Base-by-base conservation (phyloP, 805 yeast genomes). In the Metschnikowia picachoensis region DNA sequence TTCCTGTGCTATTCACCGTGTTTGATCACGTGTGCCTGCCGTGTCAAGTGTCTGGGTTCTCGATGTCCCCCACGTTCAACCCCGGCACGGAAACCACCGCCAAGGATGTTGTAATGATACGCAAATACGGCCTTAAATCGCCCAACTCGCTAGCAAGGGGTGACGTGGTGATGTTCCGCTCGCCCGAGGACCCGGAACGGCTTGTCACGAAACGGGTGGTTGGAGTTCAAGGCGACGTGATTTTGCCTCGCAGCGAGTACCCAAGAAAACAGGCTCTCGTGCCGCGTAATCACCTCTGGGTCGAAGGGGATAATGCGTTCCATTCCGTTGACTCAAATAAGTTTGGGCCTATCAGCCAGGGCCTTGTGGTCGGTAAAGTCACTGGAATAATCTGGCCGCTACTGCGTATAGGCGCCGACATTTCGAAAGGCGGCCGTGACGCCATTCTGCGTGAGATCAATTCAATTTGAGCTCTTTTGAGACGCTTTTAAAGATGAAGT, bases 11-110 rank as follows among this genome's bases (percentile, higher is more conserved):
- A 13, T 76, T 83, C 52, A 78, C 87, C 1, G 65, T 83, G 49
- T 78, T 80, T 33, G 88, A 87, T 51, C 87, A 85, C 60, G 81
- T 82, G 10, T 81, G 78, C 42, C 89, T 82, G 65, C 75, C 90
- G 27, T 87, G 87, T 13, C 78, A 80, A 64, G 78, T 90, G 14
- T 77, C 82, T 37, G 98, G 98, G 1, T 66, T 76, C 34, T 87
- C 96, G 20, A 91, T 91, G 98, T 74, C 86, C 43, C 97, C 97
- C 1, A 80, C 96, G 0, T 77, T 90, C 58, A 91, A 91, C 64
- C 92, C 95, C 0, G 78, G 77, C 16, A 74, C 64, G 37, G 65
- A 65, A 52, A 63, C 69, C 44, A 62, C 72, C 53, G 54, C 65
- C 47, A 68, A 69, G 5, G 90, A 85, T 57, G 76, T 83, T 66